Percentiles rank a stretch among this genome's conserved stretches.
Evolutionary conservation across 2,329 filamentous ascomycete species (phyloP).

Genomic region (Aspergillus latus): DNA sequence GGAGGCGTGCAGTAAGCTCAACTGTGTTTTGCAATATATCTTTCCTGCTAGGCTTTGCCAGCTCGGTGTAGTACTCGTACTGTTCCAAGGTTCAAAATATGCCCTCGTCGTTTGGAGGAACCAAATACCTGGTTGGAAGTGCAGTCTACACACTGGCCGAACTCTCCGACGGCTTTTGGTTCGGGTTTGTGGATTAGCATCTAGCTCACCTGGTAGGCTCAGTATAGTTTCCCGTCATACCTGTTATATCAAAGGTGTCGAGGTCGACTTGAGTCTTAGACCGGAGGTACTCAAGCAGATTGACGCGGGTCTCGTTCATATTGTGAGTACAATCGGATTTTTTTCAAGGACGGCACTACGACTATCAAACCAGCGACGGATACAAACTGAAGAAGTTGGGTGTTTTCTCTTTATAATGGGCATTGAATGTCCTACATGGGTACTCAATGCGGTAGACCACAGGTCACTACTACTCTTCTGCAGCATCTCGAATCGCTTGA

Average conservation of each 20-base stretch:
- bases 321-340: background rate
- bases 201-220: no score
- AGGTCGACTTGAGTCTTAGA: background rate
- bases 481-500: no score
- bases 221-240: background rate
- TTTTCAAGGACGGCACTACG: no score
- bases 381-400: no score
- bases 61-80: constrained; percentile 6
- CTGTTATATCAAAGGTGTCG: background rate
- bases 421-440: no score
- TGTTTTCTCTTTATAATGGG: no score
- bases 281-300: background rate
- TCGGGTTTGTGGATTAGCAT: background rate
- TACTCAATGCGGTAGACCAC: no score
- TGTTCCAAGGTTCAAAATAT: background rate
- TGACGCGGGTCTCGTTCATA: background rate
- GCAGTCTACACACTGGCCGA: constrained; percentile 4
- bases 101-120: no score
- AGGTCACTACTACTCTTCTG: no score
- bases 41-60: background rate
- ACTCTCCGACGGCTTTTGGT: background rate
- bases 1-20: background rate
- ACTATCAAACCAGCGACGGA: no score
- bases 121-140: constrained; percentile 11
- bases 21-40: background rate